phyloP scores from a whole-genome alignment of 2,329 filamentous ascomycete genomes.

The Apiospora kogelbergensis region DNA sequence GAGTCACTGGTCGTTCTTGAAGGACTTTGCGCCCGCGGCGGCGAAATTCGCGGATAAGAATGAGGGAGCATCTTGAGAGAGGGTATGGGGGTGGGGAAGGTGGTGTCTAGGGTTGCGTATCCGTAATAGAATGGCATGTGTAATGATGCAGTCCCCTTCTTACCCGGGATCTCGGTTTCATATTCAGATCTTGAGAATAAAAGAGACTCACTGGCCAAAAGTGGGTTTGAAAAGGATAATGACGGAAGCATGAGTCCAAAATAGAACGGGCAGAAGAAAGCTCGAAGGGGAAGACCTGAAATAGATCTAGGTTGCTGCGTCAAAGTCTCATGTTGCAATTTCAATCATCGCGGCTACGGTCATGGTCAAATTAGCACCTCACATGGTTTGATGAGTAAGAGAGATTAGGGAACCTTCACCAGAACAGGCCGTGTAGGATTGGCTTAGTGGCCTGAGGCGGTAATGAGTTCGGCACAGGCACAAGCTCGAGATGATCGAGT shows the following conservation, averaged over 20 bases:
- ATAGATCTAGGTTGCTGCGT: background rate
- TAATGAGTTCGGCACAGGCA: background rate
- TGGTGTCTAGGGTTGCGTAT: no score
- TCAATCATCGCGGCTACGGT: background rate
- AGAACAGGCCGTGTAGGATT: background rate
- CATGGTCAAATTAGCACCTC: background rate
- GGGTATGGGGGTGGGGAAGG: background rate
- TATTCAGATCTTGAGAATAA: no score
- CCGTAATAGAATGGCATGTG: no score
- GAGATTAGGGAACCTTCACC: background rate
- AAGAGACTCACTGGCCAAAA: no score
- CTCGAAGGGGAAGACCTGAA: background rate
- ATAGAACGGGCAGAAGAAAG: background rate
- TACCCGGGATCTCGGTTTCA: no score
- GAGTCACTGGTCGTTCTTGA: conserved; percentile 6
- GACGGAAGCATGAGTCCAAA: no score
- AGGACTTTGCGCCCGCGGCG: background rate
- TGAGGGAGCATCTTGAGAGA: background rate
- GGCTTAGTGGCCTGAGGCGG: background rate
- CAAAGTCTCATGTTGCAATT: background rate
- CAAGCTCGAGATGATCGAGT: background rate
- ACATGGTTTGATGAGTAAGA: background rate
- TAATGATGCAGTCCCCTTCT: no score
- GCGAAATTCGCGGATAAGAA: background rate
- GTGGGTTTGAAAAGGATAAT: no score